These are phyloP conservation scores for Alternaria sp. DNA, from an alignment of 2,329 filamentous ascomycete species.

Conservation along the genomic window DNA sequence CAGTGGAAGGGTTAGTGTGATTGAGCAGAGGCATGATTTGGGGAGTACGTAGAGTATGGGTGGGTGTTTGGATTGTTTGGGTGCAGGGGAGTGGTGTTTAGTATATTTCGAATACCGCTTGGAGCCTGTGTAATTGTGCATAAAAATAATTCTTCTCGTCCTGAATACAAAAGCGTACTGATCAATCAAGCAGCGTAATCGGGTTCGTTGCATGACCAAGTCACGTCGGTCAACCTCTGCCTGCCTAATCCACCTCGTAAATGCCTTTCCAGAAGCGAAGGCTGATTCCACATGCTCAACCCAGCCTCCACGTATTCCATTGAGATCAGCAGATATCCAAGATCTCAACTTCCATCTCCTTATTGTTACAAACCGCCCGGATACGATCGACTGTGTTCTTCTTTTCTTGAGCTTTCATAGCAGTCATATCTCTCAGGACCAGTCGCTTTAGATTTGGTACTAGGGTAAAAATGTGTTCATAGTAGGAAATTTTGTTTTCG, in stretches of 20 bases:
- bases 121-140: rapidly evolving
- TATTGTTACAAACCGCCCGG: neutral
- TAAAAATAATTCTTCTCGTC: neutral
- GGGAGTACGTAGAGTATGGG: neutral
- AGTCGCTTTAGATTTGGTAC: too few relatives aligned
- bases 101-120: neutral
- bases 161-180: neutral
- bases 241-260: neutral
- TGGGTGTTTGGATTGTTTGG: rapidly evolving
- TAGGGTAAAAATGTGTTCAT: rapidly evolving
- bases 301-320: rapidly evolving
- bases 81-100: neutral
- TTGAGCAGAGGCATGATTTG: neutral
- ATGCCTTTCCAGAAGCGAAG: neutral
- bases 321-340: neutral
- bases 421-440: too few relatives aligned
- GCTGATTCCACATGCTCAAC: rapidly evolving
- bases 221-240: neutral
- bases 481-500: too few relatives aligned
- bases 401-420: too few relatives aligned
- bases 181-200: neutral
- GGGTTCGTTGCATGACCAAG: neutral
- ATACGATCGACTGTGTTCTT: rapidly evolving
- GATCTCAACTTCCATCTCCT: neutral
- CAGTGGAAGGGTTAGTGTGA: neutral